Conservation (phyloP, 257 asterid genomes). For the Solanum gracilifrons region DNA sequence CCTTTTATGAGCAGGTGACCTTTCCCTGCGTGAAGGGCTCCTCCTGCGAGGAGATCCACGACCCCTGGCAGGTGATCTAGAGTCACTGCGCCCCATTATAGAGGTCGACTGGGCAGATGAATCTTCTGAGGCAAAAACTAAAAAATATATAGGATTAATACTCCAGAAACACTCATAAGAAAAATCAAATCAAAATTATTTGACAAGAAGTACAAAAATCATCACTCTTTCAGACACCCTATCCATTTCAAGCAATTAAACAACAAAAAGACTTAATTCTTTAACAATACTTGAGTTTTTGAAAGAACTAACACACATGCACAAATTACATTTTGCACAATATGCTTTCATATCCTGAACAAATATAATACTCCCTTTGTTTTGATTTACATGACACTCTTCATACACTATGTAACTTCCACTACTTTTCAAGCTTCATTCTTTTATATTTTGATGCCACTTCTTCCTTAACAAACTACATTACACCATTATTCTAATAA, state of each 20-base stretch:
- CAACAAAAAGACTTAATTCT: background rate
- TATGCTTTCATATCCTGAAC: background rate
- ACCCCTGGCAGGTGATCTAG: constrained; percentile 49
- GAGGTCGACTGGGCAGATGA: background rate
- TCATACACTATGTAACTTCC: background rate
- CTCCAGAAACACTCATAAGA: background rate
- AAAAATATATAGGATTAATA: background rate
- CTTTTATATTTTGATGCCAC: background rate
- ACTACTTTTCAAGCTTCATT: background rate
- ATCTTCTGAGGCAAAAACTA: background rate
- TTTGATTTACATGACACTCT: background rate
- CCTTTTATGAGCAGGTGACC: constrained; percentile 46
- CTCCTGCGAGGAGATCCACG: constrained; percentile 48
- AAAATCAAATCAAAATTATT: background rate
- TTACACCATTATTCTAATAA: background rate
- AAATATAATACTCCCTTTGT: background rate
- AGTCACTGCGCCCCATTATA: constrained; percentile 49
- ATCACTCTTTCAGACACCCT: background rate
- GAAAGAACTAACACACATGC: background rate
- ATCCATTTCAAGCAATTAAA: background rate
- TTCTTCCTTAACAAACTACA: background rate
- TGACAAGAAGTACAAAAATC: background rate
- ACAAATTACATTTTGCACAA: background rate
- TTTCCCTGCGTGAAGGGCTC: constrained; percentile 47
- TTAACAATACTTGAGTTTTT: background rate